A percentile compares a stretch with the other conserved stretches of the same genome.
Evolutionary conservation across 805 yeast species (phyloP).

Genomic region (Candida insectalens): DNA sequence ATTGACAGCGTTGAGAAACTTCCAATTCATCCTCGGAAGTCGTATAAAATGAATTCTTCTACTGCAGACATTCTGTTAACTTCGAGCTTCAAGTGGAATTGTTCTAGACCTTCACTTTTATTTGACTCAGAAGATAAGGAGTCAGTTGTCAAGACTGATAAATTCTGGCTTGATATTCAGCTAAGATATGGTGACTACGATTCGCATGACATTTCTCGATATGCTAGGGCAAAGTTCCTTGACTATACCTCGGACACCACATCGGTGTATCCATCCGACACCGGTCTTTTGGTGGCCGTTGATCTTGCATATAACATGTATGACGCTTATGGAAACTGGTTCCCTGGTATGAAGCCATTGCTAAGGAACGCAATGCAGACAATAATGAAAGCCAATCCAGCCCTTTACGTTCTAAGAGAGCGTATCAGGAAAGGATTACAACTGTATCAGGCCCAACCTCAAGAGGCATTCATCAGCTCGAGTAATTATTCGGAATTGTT

Average conservation of each 20-base stretch:
- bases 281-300: constrained; percentile 84
- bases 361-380: constrained; percentile 88
- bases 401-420: constrained; percentile 82
- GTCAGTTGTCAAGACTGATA: constrained; percentile 43
- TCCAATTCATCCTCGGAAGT: constrained; percentile 92
- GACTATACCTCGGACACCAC: constrained; percentile 87
- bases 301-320: constrained; percentile 94
- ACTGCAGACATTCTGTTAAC: constrained; percentile 81
- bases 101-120: constrained; percentile 71
- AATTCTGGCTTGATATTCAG: constrained; percentile 94
- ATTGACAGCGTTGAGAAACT: constrained; percentile 83
- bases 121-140: constrained; percentile 55
- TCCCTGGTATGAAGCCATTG: constrained; percentile 85
- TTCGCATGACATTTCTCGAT: constrained; percentile 91
- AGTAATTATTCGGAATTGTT: constrained; percentile 86
- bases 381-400: constrained; percentile 92
- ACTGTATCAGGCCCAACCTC: constrained; percentile 87
- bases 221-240: constrained; percentile 83
- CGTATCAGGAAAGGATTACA: constrained; percentile 91
- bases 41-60: constrained; percentile 94
- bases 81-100: constrained; percentile 74
- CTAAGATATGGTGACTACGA: constrained; percentile 95
- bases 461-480: constrained; percentile 83
- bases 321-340: constrained; percentile 97
- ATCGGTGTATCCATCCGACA: constrained; percentile 83